These are phyloP conservation scores for Magnusiomyces paraingens DNA, from an alignment of 1,139 yeast species.

Conservation along the genomic window DNA sequence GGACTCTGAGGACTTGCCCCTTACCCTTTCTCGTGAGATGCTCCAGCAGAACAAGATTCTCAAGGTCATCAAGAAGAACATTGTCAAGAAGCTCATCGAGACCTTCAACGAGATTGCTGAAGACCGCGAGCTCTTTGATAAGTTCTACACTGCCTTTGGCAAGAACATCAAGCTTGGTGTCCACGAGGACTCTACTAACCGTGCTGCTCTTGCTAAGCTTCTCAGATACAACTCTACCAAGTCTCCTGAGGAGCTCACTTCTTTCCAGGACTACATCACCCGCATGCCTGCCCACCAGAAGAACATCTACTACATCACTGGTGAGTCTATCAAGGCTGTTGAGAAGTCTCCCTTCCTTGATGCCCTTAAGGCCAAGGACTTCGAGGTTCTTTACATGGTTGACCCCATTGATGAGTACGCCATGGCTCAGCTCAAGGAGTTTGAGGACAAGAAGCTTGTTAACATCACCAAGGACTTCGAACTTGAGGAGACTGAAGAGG, in stretches of 20 bases:
- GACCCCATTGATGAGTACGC: slow-evolving; percentile 99
- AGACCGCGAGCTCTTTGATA: slow-evolving; percentile 97
- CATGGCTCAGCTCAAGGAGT: slow-evolving; percentile 98
- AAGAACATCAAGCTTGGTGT: slow-evolving; percentile 99
- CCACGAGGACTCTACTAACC: slow-evolving; percentile 98
- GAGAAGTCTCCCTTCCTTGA: slow-evolving; percentile 99
- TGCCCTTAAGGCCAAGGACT: slow-evolving; percentile 96
- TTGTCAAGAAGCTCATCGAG: slow-evolving; percentile 97
- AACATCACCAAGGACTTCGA: slow-evolving; percentile 99
- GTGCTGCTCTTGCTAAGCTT: slow-evolving; percentile 89
- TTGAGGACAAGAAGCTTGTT: slow-evolving; percentile 94
- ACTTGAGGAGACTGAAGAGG: slow-evolving; percentile 98
- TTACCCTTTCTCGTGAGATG: slow-evolving; percentile 99
- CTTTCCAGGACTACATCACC: slow-evolving; percentile 93
- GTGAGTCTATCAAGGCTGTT: slow-evolving; percentile 96
- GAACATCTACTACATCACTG: slow-evolving; percentile 98
- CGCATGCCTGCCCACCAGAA: slow-evolving; percentile 99
- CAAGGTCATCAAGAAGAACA: slow-evolving; percentile 98
- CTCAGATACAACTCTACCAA: slow-evolving; percentile 97
- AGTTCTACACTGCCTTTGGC: slow-evolving; percentile 96
- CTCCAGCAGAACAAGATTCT: slow-evolving; percentile 99
- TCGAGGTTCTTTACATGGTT: slow-evolving; percentile 94
- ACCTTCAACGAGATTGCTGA: slow-evolving; percentile 99
- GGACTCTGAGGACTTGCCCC: slow-evolving; percentile 99
- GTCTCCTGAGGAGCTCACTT: slow-evolving; percentile 81